These are phyloP conservation scores for Toxicodendron radicans DNA, from an alignment of 345 rosid species.

Conservation along the genomic window DNA sequence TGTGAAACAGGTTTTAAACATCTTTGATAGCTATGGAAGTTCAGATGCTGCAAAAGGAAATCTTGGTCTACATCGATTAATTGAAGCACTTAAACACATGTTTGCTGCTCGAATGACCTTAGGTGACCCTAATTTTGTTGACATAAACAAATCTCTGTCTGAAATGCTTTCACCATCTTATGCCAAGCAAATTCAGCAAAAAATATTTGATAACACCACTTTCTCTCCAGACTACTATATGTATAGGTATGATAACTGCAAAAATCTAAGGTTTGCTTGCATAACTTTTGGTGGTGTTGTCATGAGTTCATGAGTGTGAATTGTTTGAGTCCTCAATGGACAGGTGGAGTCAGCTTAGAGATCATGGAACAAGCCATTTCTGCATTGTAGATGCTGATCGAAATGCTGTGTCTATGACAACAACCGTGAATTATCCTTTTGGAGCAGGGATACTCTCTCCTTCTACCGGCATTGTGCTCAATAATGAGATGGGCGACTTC, in stretches of 20 bases:
- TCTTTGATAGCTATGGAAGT: constrained; percentile 60
- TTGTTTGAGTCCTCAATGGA: not conserved
- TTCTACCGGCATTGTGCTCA: constrained; percentile 75
- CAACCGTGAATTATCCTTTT: constrained; percentile 65
- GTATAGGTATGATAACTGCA: constrained; percentile 34
- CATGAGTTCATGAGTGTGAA: not conserved
- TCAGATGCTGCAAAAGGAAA: constrained; percentile 48
- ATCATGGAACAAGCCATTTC: constrained; percentile 96
- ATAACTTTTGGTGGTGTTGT: not conserved
- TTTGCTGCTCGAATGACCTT: constrained; percentile 83
- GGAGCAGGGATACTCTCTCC: constrained; percentile 81
- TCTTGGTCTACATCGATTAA: constrained; percentile 67
- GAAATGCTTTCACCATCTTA: constrained; percentile 70
- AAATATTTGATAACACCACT: constrained; percentile 74
- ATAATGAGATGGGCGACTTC: constrained; percentile 96
- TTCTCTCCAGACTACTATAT: constrained; percentile 81
- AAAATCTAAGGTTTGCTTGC: not conserved
- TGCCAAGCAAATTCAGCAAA: constrained; percentile 53
- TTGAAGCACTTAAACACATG: constrained; percentile 96
- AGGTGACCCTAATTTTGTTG: constrained; percentile 77
- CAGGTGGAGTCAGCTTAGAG: constrained; percentile 90
- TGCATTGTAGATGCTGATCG: constrained; percentile 77
- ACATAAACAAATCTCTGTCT: constrained; percentile 32
- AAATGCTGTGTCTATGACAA: constrained; percentile 84
- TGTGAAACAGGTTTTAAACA: constrained; percentile 64